A percentile compares a stretch with the other conserved stretches of the same genome.
Evolutionary conservation across 129 eudicot species (phyloP).

Genomic region (Kitagawia praeruptora): DNA sequence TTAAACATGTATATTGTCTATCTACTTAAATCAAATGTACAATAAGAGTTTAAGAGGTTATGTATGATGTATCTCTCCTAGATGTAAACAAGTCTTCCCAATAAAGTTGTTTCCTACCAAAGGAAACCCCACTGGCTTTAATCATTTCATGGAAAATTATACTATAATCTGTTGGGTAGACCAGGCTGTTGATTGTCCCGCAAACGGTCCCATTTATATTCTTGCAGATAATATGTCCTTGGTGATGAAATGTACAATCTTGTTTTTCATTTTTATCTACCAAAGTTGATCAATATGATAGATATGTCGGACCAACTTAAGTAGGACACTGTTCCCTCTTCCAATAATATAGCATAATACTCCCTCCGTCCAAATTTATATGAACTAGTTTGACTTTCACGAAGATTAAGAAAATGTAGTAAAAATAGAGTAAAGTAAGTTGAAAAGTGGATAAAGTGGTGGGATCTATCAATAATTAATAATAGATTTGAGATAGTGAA

Average conservation of each 20-base stretch:
- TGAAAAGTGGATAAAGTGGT: too few species aligned
- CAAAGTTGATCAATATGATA: not conserved
- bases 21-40: too few species aligned
- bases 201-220: not conserved
- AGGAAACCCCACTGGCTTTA: conserved; percentile 7
- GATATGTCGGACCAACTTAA: not conserved
- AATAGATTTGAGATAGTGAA: too few species aligned
- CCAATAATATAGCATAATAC: too few species aligned
- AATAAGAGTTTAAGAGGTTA: not conserved
- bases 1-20: not conserved
- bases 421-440: too few species aligned
- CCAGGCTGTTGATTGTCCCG: not conserved
- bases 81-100: conserved; percentile 9
- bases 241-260: not conserved
- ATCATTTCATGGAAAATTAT: not conserved
- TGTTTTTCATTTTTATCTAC: not conserved
- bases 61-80: not conserved
- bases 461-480: too few species aligned
- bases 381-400: too few species aligned
- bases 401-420: too few species aligned
- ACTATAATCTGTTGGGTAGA: conserved; percentile 2
- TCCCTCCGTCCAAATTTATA: too few species aligned
- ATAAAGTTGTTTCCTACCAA: conserved; percentile 10
- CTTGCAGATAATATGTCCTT: not conserved
- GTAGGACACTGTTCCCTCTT: not conserved